A percentile compares a stretch with the other conserved stretches of the same genome.
Evolutionary conservation across 2,329 filamentous ascomycete genomes (phyloP).

Genomic region (Rutstroemia sp.): DNA sequence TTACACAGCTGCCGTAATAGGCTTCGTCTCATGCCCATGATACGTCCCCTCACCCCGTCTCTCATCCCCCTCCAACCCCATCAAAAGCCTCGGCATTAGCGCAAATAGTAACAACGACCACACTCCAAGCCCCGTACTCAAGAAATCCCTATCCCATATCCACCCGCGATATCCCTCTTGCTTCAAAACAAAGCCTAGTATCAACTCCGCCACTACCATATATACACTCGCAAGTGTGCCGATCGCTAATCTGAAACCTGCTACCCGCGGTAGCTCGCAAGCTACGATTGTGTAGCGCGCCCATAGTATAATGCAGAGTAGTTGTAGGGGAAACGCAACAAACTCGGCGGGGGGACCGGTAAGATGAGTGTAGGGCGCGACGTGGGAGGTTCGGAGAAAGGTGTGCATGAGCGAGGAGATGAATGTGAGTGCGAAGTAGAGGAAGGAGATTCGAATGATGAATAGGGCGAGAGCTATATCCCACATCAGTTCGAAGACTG

Average conservation of each 20-base stretch:
- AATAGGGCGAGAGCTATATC: constrained; percentile 32
- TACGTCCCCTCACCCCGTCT: constrained; percentile 18
- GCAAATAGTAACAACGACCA: constrained; percentile 16
- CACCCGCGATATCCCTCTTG: constrained; percentile 17
- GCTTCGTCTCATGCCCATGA: constrained; percentile 23
- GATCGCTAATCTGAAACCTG: constrained; percentile 27
- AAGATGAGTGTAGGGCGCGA: constrained; percentile 15
- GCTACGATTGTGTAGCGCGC: constrained; percentile 21
- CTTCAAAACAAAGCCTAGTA: constrained; percentile 16
- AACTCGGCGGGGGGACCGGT: constrained; percentile 15
- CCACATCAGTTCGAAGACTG: constrained; percentile 33
- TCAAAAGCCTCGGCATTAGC: constrained; percentile 24
- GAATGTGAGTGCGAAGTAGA: constrained; percentile 29
- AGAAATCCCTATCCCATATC: constrained; percentile 16
- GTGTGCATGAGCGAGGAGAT: constrained; percentile 15
- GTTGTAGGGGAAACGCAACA: constrained; percentile 12
- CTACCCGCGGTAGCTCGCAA: constrained; percentile 27
- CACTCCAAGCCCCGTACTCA: constrained; percentile 10
- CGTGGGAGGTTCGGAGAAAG: constrained; percentile 12
- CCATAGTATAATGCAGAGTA: constrained; percentile 21
- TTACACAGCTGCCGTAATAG: constrained; percentile 15
- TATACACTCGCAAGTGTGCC: constrained; percentile 24
- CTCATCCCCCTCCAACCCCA: constrained; percentile 27
- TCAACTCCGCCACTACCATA: constrained; percentile 18
- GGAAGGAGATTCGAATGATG: constrained; percentile 28